Conservation (phyloP, 2,329 filamentous ascomycete species). For the Gliomastix tumulicola region DNA sequence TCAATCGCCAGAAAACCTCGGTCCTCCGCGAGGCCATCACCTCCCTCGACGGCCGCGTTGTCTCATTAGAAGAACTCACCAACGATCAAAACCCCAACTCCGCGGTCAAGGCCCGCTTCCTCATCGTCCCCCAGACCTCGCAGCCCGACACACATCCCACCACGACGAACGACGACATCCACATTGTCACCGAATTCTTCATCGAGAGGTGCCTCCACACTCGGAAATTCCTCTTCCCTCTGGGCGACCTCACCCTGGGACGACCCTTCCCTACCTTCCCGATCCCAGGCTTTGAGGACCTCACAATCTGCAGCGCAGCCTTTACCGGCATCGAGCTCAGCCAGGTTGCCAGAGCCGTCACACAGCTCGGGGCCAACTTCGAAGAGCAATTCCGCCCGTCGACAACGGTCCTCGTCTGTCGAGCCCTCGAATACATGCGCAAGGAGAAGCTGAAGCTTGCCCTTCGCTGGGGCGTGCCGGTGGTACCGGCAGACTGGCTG, state of each 20-base stretch:
- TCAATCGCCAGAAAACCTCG: conserved; percentile 42
- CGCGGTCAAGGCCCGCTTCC: conserved; percentile 31
- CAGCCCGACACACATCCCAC: conserved; percentile 35
- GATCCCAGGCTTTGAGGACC: conserved; percentile 59
- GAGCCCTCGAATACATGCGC: conserved; percentile 47
- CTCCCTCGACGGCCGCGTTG: conserved; percentile 34
- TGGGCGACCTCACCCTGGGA: conserved; percentile 66
- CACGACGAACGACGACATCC: conserved; percentile 25
- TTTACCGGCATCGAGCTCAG: conserved; percentile 80
- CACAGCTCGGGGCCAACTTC: conserved; percentile 73
- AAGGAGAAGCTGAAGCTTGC: conserved; percentile 77
- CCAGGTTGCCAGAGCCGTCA: conserved; percentile 72
- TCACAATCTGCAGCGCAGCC: conserved; percentile 73
- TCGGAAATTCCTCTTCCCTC: conserved; percentile 63
- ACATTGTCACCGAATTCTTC: conserved; percentile 82
- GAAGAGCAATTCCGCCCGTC: conserved; percentile 67
- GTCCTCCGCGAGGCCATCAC: conserved; percentile 38
- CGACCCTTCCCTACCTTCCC: conserved; percentile 68
- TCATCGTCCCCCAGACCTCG: conserved; percentile 48
- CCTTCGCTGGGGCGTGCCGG: conserved; percentile 65
- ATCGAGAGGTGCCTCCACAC: conserved; percentile 80
- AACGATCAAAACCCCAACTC: conserved; percentile 30
- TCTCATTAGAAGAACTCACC: conserved; percentile 13
- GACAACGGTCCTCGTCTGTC: conserved; percentile 73
- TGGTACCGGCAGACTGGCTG: conserved; percentile 79